Percentiles rank a stretch among this genome's conserved stretches.
Conservation (phyloP, 306 rosid species). For the Citrullus colocynthis region DNA sequence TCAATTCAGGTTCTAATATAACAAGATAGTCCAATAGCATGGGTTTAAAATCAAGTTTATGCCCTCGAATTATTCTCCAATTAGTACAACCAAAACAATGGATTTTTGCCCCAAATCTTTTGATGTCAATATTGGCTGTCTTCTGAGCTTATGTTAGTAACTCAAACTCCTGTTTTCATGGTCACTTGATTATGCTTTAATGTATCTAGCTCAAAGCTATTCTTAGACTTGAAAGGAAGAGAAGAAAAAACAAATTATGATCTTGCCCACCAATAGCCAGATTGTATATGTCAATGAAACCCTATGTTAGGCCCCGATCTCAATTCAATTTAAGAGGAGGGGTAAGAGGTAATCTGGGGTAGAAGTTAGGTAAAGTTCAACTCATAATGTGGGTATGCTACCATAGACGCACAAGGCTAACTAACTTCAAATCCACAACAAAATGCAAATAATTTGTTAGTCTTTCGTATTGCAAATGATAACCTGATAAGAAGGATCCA, state of each 20-base stretch:
- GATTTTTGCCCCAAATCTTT: not conserved
- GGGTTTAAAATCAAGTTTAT: not conserved
- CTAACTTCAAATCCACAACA: not conserved
- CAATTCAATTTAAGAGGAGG: too few relatives aligned
- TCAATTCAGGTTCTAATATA: not conserved
- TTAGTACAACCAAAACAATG: not conserved
- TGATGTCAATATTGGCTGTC: not conserved
- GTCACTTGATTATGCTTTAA: not conserved
- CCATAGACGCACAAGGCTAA: not conserved
- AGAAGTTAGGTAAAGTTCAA: not conserved
- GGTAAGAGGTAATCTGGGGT: too few relatives aligned
- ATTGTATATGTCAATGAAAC: not conserved
- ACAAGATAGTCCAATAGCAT: not conserved
- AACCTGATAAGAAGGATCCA: constrained; percentile 80
- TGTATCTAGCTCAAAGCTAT: not conserved
- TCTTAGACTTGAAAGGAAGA: not conserved
- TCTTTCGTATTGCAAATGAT: not conserved
- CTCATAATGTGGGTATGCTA: not conserved
- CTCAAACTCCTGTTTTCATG: not conserved
- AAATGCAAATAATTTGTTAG: not conserved
- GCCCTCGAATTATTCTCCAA: not conserved
- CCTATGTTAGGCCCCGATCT: not conserved
- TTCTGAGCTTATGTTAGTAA: not conserved
- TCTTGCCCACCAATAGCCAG: not conserved
- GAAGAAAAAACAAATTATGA: not conserved